Percentiles rank a stretch among this genome's conserved stretches.
These are phyloP conservation scores for Fomitopsis pinicola DNA, from an alignment of 1,284 basidiomycete species.

Conservation along the genomic window DNA sequence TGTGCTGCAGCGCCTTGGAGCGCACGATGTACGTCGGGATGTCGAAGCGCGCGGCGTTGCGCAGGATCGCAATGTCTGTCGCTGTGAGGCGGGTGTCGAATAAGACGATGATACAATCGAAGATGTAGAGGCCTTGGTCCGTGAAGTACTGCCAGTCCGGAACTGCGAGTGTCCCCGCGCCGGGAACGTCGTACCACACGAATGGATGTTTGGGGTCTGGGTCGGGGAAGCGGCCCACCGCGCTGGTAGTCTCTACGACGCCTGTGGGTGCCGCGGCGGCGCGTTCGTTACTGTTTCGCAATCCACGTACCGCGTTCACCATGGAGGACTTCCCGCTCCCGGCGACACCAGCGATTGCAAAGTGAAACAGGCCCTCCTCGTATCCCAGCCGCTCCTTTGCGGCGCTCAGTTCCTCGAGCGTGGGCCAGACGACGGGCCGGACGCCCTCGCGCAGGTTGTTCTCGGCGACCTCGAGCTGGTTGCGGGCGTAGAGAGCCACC, in stretches of 20 bases:
- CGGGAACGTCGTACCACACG: conserved; percentile 5
- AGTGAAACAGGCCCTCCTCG: not conserved
- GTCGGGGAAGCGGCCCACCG: not conserved
- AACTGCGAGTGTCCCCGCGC: not conserved
- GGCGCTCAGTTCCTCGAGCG: not conserved
- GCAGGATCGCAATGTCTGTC: conserved; percentile 5
- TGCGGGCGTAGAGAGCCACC: not conserved
- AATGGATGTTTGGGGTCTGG: not conserved
- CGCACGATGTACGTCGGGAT: conserved; percentile 6
- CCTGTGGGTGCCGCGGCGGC: not conserved
- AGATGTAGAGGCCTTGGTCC: conserved; percentile 4
- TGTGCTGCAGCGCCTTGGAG: conserved; percentile 5
- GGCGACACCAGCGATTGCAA: not conserved
- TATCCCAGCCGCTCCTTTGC: not conserved
- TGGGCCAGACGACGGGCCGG: not conserved
- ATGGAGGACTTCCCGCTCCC: not conserved
- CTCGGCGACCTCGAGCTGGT: not conserved
- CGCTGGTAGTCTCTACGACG: not conserved
- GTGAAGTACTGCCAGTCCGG: conserved; percentile 7
- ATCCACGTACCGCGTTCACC: not conserved
- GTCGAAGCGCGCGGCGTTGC: conserved; percentile 3
- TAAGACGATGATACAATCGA: conserved; percentile 5
- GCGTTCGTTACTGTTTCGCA: not conserved
- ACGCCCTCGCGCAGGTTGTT: not conserved
- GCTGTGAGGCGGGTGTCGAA: conserved; percentile 3